Base-by-base conservation (phyloP, 2,329 filamentous ascomycete species). In the Tolypocladium tropicale region DNA sequence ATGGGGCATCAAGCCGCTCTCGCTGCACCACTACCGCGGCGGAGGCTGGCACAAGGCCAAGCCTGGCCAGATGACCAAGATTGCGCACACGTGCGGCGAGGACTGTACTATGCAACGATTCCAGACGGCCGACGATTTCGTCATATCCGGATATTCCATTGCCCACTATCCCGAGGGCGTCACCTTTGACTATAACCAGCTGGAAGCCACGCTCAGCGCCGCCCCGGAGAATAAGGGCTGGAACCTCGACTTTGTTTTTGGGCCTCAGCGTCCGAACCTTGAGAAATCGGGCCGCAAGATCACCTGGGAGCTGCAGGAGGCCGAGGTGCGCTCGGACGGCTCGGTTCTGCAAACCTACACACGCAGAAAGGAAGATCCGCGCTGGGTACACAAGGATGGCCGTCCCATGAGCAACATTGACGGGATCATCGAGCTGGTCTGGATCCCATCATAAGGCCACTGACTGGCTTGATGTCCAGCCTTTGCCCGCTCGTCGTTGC, bases 11-110 rank as follows among this genome's bases (percentile, higher is more conserved):
- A 76, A 78, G 60, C 82, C 83, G 1, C 72, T 85, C 25, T 83
- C 80, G 9, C 74, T 86, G 25, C 83, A 86, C 67, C 82, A 86
- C 71, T 85, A 83, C 74, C 83, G 83, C 63, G 80, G 80, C 51
- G 78, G 79, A 48, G 76, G 78, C 55, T 83, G 80, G 80, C 79
- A 82, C 67, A 64, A 68, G 25, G 78, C 78, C 36, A 72, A 74
- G 56, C 80, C 83, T 53, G 76, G 76, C 63, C 77, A 82, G 59
- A 77, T 82, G 65, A 76, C 78, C 61, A 78, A 81, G 63, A 73
- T 85, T 33, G 76, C 81, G 7, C 76, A 81, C 57, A 72, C 82
- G 16, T 85, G 82, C 60, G 82, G 83, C 34, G 78, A 81, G 65
- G 80, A 84, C 59, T 85, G 82, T 65, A 76, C 78, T 25, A 68